Base-by-base conservation (phyloP, 2,329 filamentous ascomycete genomes). In the Ophiostoma ulmi region DNA sequence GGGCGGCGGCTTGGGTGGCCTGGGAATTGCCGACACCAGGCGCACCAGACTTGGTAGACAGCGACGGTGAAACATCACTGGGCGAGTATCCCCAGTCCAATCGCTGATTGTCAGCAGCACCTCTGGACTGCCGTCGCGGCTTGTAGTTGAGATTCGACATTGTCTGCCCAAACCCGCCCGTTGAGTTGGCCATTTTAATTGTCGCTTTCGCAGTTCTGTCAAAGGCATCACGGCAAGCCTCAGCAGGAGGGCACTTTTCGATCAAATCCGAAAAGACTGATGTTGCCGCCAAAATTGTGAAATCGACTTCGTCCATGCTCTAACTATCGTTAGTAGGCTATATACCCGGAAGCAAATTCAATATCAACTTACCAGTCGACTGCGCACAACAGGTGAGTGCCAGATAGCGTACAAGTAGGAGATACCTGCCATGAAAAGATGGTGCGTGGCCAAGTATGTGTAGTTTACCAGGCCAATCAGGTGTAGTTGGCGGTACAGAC, bases 381-480 rank as follows among this genome's bases (percentile, higher is more conserved):
- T 93, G 76, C 94, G 88, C 68, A 98, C 94, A 70, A 92, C 86
- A 6, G 92, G 89, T 13, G 94, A 97, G 80, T 98, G 94, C 94
- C 94, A 98, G 71, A 98, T 95, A 26, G 95, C 94, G 79, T 97
- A 98, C 1, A 98, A 85, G 79, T 97, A 98, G 35, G 94, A 97
- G 72, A 98, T 90, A 80, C 94, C 94, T 38, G 94, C 94, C 91
- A 97, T 97, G 81, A 98, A 98, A 7, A 98, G 84, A 80, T 98
- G 94, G 78, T 98, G 94, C 0, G 95, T 97, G 1, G 95, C 94
- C 70, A 98, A 82, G 79, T 96, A 98, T 0, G 94, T 98, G 78
- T 97, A 97, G 80, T 97, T 98, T 70, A 98, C 94, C 58, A 97
- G 85, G 69, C 93, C 91, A 71, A 93, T 88, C 11, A 94, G 85